Conservation (phyloP, 805 yeast genomes). For the Candida corydali region DNA sequence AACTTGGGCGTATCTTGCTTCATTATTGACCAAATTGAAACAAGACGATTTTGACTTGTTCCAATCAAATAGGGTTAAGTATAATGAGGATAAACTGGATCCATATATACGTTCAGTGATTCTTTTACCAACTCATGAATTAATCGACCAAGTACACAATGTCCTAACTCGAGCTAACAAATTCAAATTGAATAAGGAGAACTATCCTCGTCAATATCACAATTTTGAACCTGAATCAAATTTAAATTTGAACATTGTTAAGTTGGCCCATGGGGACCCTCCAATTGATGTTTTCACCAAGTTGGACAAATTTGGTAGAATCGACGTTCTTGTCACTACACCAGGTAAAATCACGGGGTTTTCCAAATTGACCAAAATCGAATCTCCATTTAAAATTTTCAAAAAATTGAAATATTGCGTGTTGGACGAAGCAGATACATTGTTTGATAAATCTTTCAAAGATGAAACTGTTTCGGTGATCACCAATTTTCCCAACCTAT, state of each 20-base stretch:
- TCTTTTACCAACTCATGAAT: slow-evolving; percentile 86
- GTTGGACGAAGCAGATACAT: slow-evolving; percentile 91
- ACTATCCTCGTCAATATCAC: slow-evolving; percentile 15
- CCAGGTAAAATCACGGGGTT: slow-evolving; percentile 66
- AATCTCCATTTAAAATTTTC: slow-evolving; percentile 34
- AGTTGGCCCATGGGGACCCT: slow-evolving; percentile 61
- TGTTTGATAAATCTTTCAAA: slow-evolving; percentile 78
- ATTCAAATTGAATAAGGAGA: slow-evolving; percentile 17
- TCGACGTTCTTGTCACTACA: slow-evolving; percentile 81
- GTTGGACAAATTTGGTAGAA: slow-evolving; percentile 39
- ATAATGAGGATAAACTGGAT: slow-evolving; percentile 18
- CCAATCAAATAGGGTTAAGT: slow-evolving; percentile 14
- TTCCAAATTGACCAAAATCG: slow-evolving; percentile 24
- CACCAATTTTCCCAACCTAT: slow-evolving; percentile 46
- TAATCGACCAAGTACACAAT: slow-evolving; percentile 72
- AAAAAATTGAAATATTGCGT: slow-evolving; percentile 56
- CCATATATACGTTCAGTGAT: slow-evolving; percentile 61
- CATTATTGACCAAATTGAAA: slow-evolving; percentile 64
- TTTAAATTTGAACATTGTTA: slow-evolving; percentile 44
- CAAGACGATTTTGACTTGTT: slow-evolving; percentile 44
- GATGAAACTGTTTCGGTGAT: slow-evolving; percentile 59
- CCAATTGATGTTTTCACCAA: slow-evolving; percentile 49
- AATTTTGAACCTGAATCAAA: slow-evolving; percentile 20
- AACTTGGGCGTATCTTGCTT: slow-evolving; percentile 85
- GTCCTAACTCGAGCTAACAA: slow-evolving; percentile 33